Evolutionary conservation across 768 basidiomycete species (phyloP), one percentile per base, ranked within the genome.

Genomic region (Lactarius tabidus): DNA sequence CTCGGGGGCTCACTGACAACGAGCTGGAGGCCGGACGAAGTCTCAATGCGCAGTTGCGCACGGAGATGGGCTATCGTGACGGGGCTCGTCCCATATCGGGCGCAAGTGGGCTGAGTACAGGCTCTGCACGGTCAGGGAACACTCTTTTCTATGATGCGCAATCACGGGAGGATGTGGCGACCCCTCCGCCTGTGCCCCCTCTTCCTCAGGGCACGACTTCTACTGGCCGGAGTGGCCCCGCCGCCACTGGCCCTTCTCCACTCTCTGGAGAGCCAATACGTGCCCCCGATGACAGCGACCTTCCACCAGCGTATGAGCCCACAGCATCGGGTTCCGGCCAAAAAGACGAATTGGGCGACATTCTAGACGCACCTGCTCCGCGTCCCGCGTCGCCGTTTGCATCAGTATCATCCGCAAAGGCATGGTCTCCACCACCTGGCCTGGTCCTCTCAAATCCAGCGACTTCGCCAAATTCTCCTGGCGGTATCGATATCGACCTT

Each of bases 121-220:
- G 62, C 36, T 71, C 69, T 29, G 66, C 53, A 6, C 67, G 63
- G 17, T 84, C 83, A 1, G 86, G 82, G 5, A 80, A 76, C 35
- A 88, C 86, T 0, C 69, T 86, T 3, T 90, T 85, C 68, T 84
- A 85, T 66, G 88, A 89, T 70, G 88, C 88, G 0, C 63, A 74
- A 4, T 86, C 86, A 0, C 74, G 75, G 12, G 74, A 79, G 14
- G 74, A 69, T 2, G 83, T 84, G 2, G 81, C 84, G 73, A 80
- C 79, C 9, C 79, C 79, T 7, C 70, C 76, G 7, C 72, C 72
- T 14, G 61, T 75, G 20, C 79, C 81, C 55, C 78, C 79, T 10
- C 81, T 39, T 67, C 64, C 55, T 41, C 67, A 35, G n/a, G 60
- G 56, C 56, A 63, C 48, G 31, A 54, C 61, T n/a, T 64, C 48